Conservation (phyloP, 345 rosid species). For the Zanthoxylum bungeanum region DNA sequence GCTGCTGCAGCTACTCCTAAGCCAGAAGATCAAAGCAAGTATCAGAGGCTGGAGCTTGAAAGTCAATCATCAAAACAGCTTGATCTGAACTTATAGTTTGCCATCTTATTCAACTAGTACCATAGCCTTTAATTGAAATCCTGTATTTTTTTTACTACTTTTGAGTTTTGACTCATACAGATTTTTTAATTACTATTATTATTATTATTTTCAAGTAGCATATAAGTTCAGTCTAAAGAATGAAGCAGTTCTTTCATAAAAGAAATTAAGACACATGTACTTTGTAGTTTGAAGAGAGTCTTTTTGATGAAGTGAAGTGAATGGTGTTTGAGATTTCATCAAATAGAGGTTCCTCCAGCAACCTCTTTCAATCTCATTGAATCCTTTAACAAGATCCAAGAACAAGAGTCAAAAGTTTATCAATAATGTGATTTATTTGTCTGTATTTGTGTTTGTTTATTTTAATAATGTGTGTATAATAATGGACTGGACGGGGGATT, state of each 20-base stretch:
- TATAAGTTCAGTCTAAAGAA: neutral
- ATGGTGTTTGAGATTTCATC: neutral
- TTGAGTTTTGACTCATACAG: too few relatives aligned
- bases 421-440: neutral
- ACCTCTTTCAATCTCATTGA: neutral
- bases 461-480: neutral
- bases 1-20: slow-evolving; percentile 22
- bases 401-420: neutral
- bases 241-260: too few relatives aligned
- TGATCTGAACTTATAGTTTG: slow-evolving; percentile 44
- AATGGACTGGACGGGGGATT: neutral
- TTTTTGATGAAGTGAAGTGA: too few relatives aligned
- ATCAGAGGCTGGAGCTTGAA: slow-evolving; percentile 15
- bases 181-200: neutral
- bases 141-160: neutral
- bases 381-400: neutral
- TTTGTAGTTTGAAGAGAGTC: too few relatives aligned
- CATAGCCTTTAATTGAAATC: neutral
- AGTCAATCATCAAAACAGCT: slow-evolving; percentile 42
- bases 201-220: neutral
- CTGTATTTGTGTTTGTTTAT: too few relatives aligned
- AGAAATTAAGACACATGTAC: too few relatives aligned
- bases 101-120: neutral
- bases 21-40: slow-evolving; percentile 23
- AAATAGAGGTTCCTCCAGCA: neutral